Evolutionary conservation across 345 rosid species (phyloP), one percentile per base, ranked within the genome.

Genomic region (Euclidium syriacum): DNA sequence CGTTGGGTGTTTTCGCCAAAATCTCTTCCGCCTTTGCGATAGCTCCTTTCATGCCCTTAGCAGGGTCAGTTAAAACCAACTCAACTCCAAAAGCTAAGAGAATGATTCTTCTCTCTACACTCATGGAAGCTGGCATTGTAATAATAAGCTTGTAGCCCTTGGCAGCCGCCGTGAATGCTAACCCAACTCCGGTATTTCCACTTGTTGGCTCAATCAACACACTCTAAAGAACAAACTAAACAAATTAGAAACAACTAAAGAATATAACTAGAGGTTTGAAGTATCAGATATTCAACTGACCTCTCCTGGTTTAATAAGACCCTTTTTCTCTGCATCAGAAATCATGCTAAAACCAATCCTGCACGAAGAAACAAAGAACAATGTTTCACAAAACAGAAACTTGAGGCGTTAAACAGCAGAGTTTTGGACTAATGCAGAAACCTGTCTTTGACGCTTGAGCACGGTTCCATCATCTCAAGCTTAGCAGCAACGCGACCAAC

Each of bases 341-440:
- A 88, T 88, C 98, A 91, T 88, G 52, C 95, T 88, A 39, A 84
- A 88, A 40, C 88, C 96, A 80, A 91, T 91, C 85, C 95, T 91
- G 76, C 73, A 65, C 2, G 4, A 33, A 5, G 10, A 30, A 33
- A 52, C 24, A 62, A 49, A 12, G 7, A 6, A 50, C 6, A 39
- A 23, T 1, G 10, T 11, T 29, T 33, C 16, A 53, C 0, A 24
- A 39, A 61, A 44, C 19, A 17, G n/a, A 58, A 24, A 58, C 16
- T n/a, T 4, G 0, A 17, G 12, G 23, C 4, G 1, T 11, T 15
- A 47, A 26, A 26, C 43, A 32, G 16, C 2, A 25, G 19, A 57
- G 43, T 18, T 52, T 0, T 41, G 53, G 36, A 24, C 17, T 2
- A 42, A 9, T 27, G 3, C 0, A 50, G 4, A 34, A 62, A 84